Evolutionary conservation across 2,329 filamentous ascomycete species (phyloP).

Genomic region (Biscogniauxia mediterranea): DNA sequence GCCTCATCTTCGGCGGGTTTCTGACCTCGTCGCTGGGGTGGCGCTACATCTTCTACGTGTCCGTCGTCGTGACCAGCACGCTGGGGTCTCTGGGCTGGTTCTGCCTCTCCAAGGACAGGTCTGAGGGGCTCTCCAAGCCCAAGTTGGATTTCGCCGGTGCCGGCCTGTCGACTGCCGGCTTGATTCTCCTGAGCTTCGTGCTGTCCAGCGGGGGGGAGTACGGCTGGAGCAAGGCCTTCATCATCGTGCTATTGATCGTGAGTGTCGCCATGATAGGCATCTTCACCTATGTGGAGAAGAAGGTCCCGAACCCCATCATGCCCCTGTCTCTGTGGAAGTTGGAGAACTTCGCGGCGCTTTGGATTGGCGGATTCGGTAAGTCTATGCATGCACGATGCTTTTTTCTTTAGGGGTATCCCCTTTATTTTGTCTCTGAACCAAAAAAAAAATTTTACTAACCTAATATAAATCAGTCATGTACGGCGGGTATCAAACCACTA

Average conservation of each 20-base stretch:
- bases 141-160: conserved; percentile 42
- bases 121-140: conserved; percentile 32
- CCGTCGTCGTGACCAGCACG: conserved; percentile 33
- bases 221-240: conserved; percentile 44
- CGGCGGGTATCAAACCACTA: conserved; percentile 41
- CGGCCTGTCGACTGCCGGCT: conserved; percentile 39
- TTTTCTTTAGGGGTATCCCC: no score
- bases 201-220: conserved; percentile 45
- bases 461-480: conserved; percentile 31
- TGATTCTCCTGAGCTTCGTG: conserved; percentile 44
- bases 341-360: conserved; percentile 43
- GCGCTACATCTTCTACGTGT: conserved; percentile 39
- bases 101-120: conserved; percentile 37
- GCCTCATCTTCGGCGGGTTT: conserved; percentile 39
- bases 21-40: conserved; percentile 38
- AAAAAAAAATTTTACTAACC: no score
- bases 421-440: no score
- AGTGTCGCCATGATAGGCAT: conserved; percentile 37
- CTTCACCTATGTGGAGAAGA: conserved; percentile 42
- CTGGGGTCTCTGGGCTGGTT: conserved; percentile 29
- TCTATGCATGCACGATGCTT: no score
- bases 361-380: conserved; percentile 40
- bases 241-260: conserved; percentile 40
- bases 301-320: conserved; percentile 44
- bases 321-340: conserved; percentile 44